Percentiles rank a stretch among this genome's conserved stretches.
Evolutionary conservation across 1,284 basidiomycete species (phyloP).

Genomic region (Pterulicium gracile): DNA sequence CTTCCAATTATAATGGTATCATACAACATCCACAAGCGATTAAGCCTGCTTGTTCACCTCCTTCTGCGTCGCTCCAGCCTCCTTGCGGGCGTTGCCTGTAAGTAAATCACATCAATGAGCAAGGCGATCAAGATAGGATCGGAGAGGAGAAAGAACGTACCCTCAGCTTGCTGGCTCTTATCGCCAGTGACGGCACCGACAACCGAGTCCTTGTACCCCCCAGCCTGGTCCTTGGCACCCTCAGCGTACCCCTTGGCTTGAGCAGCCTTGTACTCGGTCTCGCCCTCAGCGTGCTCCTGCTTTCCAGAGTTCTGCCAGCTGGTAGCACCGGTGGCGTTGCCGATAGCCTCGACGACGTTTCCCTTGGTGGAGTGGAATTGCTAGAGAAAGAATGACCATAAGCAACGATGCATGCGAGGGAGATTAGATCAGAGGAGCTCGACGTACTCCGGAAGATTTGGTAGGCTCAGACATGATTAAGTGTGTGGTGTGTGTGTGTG

Average conservation of each 20-base stretch:
- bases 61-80: slow-evolving; percentile 51
- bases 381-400: too few relatives aligned
- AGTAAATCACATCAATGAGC: slow-evolving; percentile 1
- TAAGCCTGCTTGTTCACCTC: slow-evolving; percentile 40
- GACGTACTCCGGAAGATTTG: too few relatives aligned
- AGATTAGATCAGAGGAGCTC: too few relatives aligned
- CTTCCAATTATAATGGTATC: too few relatives aligned
- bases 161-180: slow-evolving; percentile 44
- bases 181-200: slow-evolving; percentile 59
- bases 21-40: too few relatives aligned
- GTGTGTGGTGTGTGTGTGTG: too few relatives aligned
- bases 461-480: too few relatives aligned
- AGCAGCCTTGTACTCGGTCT: slow-evolving; percentile 46
- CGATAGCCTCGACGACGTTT: slow-evolving; percentile 43
- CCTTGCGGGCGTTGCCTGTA: slow-evolving; percentile 42
- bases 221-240: slow-evolving; percentile 42
- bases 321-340: slow-evolving; percentile 34
- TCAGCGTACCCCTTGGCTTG: slow-evolving; percentile 46
- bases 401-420: too few relatives aligned
- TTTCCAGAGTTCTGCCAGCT: slow-evolving; percentile 44
- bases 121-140: rapidly evolving
- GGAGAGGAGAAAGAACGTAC: slow-evolving; percentile 21
- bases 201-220: slow-evolving; percentile 57
- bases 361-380: slow-evolving; percentile 47
- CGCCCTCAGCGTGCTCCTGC: slow-evolving; percentile 54